phyloP scores from a whole-genome alignment of 2,329 filamentous ascomycete species.

The Epichloe scottii region DNA sequence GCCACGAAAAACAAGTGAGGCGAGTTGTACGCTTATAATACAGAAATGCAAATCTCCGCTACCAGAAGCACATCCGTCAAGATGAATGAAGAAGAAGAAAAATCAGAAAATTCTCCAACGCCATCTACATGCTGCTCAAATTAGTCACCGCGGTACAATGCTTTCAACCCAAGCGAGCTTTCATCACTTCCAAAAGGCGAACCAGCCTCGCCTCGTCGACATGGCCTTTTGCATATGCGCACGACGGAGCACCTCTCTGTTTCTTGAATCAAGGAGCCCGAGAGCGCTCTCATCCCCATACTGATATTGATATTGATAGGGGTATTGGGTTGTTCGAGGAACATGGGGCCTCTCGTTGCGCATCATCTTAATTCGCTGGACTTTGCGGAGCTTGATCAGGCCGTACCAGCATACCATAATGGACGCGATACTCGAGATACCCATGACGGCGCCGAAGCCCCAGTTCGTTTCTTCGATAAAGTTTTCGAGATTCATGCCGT shows the following conservation, averaged over 20 bases:
- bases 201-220: constrained; percentile 21
- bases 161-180: background rate
- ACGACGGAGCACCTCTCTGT: constrained; percentile 40
- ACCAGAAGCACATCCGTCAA: no score
- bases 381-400: constrained; percentile 67
- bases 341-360: constrained; percentile 28
- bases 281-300: constrained; percentile 33
- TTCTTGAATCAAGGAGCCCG: constrained; percentile 38
- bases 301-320: constrained; percentile 4
- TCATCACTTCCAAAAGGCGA: constrained; percentile 6
- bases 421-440: constrained; percentile 58
- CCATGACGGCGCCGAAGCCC: constrained; percentile 69
- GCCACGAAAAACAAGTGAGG: no score
- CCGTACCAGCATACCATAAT: constrained; percentile 74
- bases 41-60: no score
- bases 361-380: constrained; percentile 82
- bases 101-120: background rate
- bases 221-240: constrained; percentile 36
- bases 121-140: constrained; percentile 5
- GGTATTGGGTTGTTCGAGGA: constrained; percentile 28
- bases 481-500: constrained; percentile 98
- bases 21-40: no score
- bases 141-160: background rate
- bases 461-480: constrained; percentile 90
- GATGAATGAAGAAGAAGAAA: background rate